Percentiles rank a stretch among this genome's conserved stretches.
Evolutionary conservation across 2,329 filamentous ascomycete genomes (phyloP).

Genomic region (Aspergillaceae sp.): DNA sequence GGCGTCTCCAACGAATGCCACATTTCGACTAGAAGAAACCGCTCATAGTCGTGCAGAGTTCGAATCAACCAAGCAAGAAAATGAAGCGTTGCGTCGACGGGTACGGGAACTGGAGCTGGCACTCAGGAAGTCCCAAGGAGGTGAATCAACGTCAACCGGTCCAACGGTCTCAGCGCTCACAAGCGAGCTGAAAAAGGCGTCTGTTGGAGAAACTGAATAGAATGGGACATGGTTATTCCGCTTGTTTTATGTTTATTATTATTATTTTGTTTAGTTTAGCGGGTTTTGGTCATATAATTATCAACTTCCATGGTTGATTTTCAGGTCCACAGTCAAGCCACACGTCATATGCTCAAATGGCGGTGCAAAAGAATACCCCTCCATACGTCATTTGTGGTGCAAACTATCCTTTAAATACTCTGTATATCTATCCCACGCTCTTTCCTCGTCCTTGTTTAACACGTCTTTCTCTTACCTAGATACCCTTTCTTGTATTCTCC

Average conservation of each 20-base stretch:
- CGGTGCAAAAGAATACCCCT: slow-evolving; percentile 16
- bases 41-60: slow-evolving; percentile 35
- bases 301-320: neutral
- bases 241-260: slow-evolving; percentile 1
- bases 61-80: slow-evolving; percentile 38
- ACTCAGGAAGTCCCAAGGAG: slow-evolving; percentile 15
- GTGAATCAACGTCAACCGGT: neutral
- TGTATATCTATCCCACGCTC: no score
- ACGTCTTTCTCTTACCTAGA: neutral
- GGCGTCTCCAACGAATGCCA: slow-evolving; percentile 18
- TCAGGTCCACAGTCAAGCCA: neutral
- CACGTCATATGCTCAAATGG: slow-evolving; percentile 14
- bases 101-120: slow-evolving; percentile 37
- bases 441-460: no score
- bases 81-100: slow-evolving; percentile 37
- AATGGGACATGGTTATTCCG: neutral
- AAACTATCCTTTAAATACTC: slow-evolving; percentile 3
- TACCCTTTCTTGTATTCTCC: neutral
- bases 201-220: neutral
- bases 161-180: neutral
- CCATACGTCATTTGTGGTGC: slow-evolving; percentile 30
- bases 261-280: neutral
- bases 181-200: neutral
- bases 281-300: slow-evolving; percentile 10
- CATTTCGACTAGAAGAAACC: slow-evolving; percentile 36